Conservation (phyloP, 1,139 yeast species). For the Suhomyces panamericanus region DNA sequence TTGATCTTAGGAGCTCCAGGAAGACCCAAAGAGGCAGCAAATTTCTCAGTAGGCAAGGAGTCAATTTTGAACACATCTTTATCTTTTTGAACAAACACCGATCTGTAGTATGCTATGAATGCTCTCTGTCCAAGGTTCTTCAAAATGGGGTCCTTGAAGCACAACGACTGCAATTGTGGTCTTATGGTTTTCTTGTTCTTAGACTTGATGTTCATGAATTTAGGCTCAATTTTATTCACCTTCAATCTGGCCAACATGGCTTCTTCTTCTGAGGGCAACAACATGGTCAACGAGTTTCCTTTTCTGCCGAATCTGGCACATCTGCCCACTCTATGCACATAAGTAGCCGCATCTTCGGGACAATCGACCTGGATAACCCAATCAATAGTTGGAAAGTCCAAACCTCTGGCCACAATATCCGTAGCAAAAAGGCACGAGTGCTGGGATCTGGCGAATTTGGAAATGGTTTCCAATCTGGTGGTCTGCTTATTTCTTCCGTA, state of each 20-base stretch:
- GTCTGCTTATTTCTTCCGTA: slow-evolving; percentile 97
- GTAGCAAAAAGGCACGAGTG: slow-evolving; percentile 92
- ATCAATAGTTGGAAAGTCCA: slow-evolving; percentile 95
- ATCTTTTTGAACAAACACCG: slow-evolving; percentile 83
- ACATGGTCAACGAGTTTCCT: slow-evolving; percentile 82
- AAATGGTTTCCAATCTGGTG: slow-evolving; percentile 85
- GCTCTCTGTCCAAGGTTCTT: slow-evolving; percentile 96
- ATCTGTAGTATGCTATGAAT: slow-evolving; percentile 83
- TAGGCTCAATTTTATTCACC: slow-evolving; percentile 65
- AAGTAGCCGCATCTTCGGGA: slow-evolving; percentile 94
- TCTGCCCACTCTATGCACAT: slow-evolving; percentile 95
- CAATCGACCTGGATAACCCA: slow-evolving; percentile 97
- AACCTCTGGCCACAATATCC: slow-evolving; percentile 95
- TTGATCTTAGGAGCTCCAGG: slow-evolving; percentile 96
- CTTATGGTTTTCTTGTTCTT: slow-evolving; percentile 76
- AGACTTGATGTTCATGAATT: slow-evolving; percentile 71
- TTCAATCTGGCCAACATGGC: slow-evolving; percentile 69
- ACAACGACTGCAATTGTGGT: slow-evolving; percentile 82
- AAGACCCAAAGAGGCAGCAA: slow-evolving; percentile 83
- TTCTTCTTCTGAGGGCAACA: slow-evolving; percentile 81
- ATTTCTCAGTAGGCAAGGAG: slow-evolving; percentile 75
- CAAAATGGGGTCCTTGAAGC: slow-evolving; percentile 88
- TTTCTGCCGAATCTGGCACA: slow-evolving; percentile 90
- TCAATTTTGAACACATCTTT: slow-evolving; percentile 80
- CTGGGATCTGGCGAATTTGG: slow-evolving; percentile 81